Base-by-base conservation (phyloP, 768 basidiomycete species). In the Trametes coccinea region DNA sequence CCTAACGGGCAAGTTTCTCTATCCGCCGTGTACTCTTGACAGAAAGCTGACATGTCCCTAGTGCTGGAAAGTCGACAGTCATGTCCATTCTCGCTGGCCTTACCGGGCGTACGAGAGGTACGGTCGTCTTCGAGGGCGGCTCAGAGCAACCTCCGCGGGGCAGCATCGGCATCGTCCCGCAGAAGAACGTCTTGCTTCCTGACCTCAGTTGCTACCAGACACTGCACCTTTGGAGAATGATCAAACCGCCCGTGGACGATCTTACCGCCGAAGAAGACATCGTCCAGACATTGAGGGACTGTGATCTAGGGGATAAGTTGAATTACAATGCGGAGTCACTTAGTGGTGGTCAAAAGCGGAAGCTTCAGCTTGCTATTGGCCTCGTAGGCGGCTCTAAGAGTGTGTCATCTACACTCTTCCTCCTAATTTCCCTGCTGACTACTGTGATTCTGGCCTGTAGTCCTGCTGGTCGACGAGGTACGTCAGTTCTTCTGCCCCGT, bases 361-460 rank as follows among this genome's bases (percentile, higher is more conserved):
- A 92, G 73, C 74, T 93, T 27, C 91, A 93, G 66, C 76, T 92
- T n/a, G 91, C 91, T 0, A 86, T 90, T 66, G 90, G 90, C 11
- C 76, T 93, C 9, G 77, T 91, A 27, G 89, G 89, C 4, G 89
- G 90, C 1, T 90, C 89, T 0, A 84, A 83, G 68, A 84, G 86
- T 88, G 66, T 53, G 83, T 76, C n/a, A 5, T 16, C 41, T 22
- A 5, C 2, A 41, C 27, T 8, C 1, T 11, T 44, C 27, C 46
- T 27, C 6, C 39, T 10, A 0, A 37, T 22, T 22, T 22, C 22
- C 22, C 2, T 5, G 29, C 10, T 22, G 6, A 4, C 4, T 29
- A n/a, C 3, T 16, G 30, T 5, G 46, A 30, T 8, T n/a, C 16
- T 11, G 44, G 16, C 51, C 11, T 22, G 22, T 22, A 67, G 67